These are phyloP conservation scores for Geranium rotundifolium DNA, from an alignment of 345 rosid genomes.

Conservation along the genomic window DNA sequence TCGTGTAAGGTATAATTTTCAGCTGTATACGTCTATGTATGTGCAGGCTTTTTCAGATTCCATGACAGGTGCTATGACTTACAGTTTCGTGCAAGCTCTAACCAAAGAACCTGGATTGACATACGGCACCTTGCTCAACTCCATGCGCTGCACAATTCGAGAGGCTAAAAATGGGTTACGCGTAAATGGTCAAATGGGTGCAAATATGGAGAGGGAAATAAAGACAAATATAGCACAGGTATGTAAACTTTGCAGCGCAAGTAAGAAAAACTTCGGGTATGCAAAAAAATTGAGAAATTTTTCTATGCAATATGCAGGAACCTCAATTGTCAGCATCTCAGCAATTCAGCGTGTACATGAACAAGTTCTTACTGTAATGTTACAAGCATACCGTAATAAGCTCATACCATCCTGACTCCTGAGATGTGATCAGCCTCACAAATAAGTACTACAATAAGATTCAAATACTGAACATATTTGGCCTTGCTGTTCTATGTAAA, in stretches of 20 bases:
- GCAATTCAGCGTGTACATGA: constrained; percentile 41
- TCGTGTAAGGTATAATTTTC: not conserved
- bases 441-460: not conserved
- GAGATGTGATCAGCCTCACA: not conserved
- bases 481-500: not conserved
- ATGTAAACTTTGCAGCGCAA: not conserved
- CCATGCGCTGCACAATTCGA: constrained; percentile 41
- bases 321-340: constrained; percentile 58
- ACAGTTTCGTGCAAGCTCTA: constrained; percentile 64
- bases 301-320: constrained; percentile 33
- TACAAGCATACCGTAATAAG: not conserved
- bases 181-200: constrained; percentile 6
- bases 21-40: not conserved
- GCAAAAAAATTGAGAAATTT: not conserved
- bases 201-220: not conserved
- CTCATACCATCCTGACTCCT: not conserved
- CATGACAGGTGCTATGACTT: constrained; percentile 63
- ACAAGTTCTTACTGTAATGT: constrained; percentile 31
- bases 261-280: too few species aligned
- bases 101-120: constrained; percentile 45
- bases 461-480: not conserved
- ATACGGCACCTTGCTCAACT: constrained; percentile 45
- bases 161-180: constrained; percentile 19
- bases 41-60: constrained; percentile 50
- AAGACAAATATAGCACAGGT: not conserved